Base-by-base conservation (phyloP, 345 rosid genomes). In the Aquilaria malaccensis region DNA sequence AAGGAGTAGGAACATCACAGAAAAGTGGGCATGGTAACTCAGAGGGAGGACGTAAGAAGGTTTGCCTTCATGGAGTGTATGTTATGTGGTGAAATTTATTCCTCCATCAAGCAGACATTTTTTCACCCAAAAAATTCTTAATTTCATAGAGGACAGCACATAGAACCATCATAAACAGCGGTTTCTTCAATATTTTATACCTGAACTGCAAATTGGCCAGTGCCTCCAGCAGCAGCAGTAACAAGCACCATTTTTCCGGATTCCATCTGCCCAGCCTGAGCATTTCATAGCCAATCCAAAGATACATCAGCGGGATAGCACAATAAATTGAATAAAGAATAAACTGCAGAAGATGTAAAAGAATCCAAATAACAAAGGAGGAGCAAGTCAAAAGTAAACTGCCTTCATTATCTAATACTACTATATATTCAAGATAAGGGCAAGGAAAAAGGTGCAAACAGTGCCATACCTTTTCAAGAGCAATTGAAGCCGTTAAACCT, bases 181-280 rank as follows among this genome's bases (percentile, higher is more conserved):
- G 7, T 37, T 37, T 9, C 1, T 4, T 0, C 43, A 37, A 37
- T 37, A 37, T 37, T 54, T 30, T 56, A 30, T 70, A 93, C 98
- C 98, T 93, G 98, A 52, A 93, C 98, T 50, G 94, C 97, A 67
- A 93, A 93, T 73, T 93, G 98, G 32, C 98, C 98, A 3, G 98
- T 93, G 47, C 98, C 98, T 73, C 98, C 97, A 6, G 96, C 97
- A 69, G 96, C 98, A 64, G 98, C 98, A 70, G 98, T 93, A 63
- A 93, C 97, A 66, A 93, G 91, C 55, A 93, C 94, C 31, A 67
- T 68, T 78, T 87, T 74, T 56, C 88, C 88, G 49, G 97, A 85
- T 74, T 72, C 82, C 88, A 87, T 89, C 76, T 82, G 94, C 56
- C 91, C 93, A 62, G 83, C 86, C 98, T 93, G 70, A 54, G 60